A percentile compares a stretch with the other conserved stretches of the same genome.
phyloP scores from a whole-genome alignment of 2,329 filamentous ascomycete genomes.

The Daldinia eschscholtzii region DNA sequence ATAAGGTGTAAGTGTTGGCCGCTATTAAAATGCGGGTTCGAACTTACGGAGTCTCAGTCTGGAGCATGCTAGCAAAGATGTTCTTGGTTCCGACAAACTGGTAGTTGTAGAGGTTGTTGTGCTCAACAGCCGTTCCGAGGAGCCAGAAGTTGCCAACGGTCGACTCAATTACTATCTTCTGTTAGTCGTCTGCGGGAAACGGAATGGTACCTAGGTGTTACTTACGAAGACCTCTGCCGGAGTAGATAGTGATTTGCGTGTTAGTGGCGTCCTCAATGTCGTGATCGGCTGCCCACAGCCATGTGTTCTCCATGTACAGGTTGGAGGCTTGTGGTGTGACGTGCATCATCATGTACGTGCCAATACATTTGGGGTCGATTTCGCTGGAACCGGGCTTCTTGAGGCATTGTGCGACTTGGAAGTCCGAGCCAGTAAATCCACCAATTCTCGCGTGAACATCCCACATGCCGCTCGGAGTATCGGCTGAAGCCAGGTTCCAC shows the following conservation, averaged over 20 bases:
- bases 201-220: slow-evolving; percentile 26
- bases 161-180: slow-evolving; percentile 53
- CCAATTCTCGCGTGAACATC: slow-evolving; percentile 82
- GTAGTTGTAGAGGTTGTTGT: slow-evolving; percentile 73
- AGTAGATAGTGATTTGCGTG: slow-evolving; percentile 65
- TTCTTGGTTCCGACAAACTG: slow-evolving; percentile 69
- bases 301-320: slow-evolving; percentile 60
- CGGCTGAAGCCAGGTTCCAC: slow-evolving; percentile 73
- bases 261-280: slow-evolving; percentile 65
- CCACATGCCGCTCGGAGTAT: slow-evolving; percentile 71
- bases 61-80: slow-evolving; percentile 71
- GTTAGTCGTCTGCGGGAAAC: slow-evolving; percentile 18
- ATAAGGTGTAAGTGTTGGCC: slow-evolving; percentile 7
- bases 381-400: slow-evolving; percentile 60
- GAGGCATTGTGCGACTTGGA: slow-evolving; percentile 75
- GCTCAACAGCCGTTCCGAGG: slow-evolving; percentile 70
- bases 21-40: not conserved
- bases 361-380: slow-evolving; percentile 54
- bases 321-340: slow-evolving; percentile 52
- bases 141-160: slow-evolving; percentile 64
- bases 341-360: slow-evolving; percentile 57
- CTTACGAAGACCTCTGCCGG: slow-evolving; percentile 63
- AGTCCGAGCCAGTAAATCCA: slow-evolving; percentile 75
- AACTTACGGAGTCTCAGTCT: slow-evolving; percentile 72
- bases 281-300: slow-evolving; percentile 64